Conservation (phyloP, 352 stramenopile genomes). For the Globisporangium cylindrosporum region DNA sequence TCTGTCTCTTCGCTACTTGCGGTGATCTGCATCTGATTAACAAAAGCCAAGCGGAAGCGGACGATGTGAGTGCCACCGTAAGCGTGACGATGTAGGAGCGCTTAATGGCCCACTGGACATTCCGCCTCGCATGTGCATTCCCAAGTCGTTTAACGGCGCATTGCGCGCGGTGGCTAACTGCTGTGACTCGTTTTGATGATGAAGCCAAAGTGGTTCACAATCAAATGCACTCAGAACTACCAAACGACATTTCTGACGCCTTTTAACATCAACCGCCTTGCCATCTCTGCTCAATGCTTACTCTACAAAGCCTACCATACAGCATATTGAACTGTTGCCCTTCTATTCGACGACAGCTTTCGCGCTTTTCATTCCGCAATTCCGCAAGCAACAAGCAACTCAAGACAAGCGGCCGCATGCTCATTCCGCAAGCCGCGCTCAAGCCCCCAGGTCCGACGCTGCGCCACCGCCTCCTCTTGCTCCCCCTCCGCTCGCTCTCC, state of each 20-base stretch:
- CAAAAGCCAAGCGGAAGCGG: neutral
- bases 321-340: conserved; percentile 1
- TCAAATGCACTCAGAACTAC: neutral
- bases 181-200: neutral
- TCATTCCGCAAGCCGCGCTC: conserved; percentile 8
- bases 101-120: neutral
- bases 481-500: neutral
- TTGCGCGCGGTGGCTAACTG: neutral
- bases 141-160: neutral
- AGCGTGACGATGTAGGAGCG: neutral
- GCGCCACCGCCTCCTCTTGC: neutral
- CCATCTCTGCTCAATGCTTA: neutral
- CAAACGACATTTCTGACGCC: neutral
- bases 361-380: conserved; percentile 1
- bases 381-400: neutral
- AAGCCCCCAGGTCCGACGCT: neutral
- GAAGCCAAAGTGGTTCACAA: conserved; percentile 8
- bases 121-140: neutral
- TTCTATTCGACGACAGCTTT: neutral
- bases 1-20: neutral
- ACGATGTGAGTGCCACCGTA: neutral
- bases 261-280: neutral
- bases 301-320: neutral
- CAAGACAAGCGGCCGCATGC: neutral
- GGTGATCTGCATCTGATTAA: neutral